Evolutionary conservation across 2,329 filamentous ascomycete species (phyloP), one percentile per base, ranked within the genome.

Genomic region (Colletotrichum magnum): DNA sequence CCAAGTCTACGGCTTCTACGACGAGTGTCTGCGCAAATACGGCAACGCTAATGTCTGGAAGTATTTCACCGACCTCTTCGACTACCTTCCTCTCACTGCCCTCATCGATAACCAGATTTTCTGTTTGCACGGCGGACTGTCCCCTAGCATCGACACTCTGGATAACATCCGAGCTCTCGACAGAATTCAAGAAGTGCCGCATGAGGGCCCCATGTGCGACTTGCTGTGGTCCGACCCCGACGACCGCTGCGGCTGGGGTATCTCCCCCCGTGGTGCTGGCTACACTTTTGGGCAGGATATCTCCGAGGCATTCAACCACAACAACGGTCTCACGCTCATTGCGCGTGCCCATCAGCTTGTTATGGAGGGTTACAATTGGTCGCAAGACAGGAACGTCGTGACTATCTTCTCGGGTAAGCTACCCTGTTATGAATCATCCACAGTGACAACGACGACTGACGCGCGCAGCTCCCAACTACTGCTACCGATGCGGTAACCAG

Each of bases 321-420:
- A 98, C 88, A 99, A 99, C 78, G 95, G 95, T 66, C 85, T 99
- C 82, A 98, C 95, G 63, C 87, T 98, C 72, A 97, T 99, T 78
- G 96, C 96, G 70, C 89, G 96, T 82, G 96, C 96, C 64, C 96
- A 99, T 87, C 96, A 99, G 85, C 86, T 99, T 80, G 96, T 99
- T 70, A 99, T 98, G 95, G 96, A 99, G 82, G 96, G 96, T 57
- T 99, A 98, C 84, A 99, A 98, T 81, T 99, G 96, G 96, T 98
- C 95, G 73, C 96, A 98, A 82, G 96, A 98, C 80, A 87, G 95
- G 74, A 98, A 99, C 75, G 96, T 99, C 59, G 96, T 99, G 71
- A 99, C 96, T 45, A 98, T 99, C 78, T 99, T 99, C 86, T 98
- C 95, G 75, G 94, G 93, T 95, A 84, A 73, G 85, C 79, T 73